A percentile compares a stretch with the other conserved stretches of the same genome.
Conservation (phyloP, 768 basidiomycete species). For the Boletus vermiculosoides region DNA sequence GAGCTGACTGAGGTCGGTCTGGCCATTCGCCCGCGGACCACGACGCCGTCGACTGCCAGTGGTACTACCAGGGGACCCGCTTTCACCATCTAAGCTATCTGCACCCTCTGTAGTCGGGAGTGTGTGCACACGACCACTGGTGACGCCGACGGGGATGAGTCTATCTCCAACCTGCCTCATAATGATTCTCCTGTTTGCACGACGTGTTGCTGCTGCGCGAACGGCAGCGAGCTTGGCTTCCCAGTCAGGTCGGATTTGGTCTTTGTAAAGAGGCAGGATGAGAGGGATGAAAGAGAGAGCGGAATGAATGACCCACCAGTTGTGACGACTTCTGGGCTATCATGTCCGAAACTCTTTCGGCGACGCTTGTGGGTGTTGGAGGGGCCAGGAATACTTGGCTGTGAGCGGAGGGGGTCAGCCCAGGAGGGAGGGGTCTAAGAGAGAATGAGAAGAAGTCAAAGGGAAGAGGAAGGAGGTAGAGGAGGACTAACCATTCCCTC, state of each 20-base stretch:
- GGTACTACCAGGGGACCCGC: slow-evolving; percentile 29
- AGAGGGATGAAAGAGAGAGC: slow-evolving; percentile 7
- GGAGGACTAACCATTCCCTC: slow-evolving; percentile 60
- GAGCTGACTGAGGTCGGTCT: slow-evolving; percentile 63
- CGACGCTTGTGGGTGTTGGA: slow-evolving; percentile 64
- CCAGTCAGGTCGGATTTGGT: slow-evolving; percentile 98
- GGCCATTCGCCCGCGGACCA: slow-evolving; percentile 48
- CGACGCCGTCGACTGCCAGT: slow-evolving; percentile 57
- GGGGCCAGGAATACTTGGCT: slow-evolving; percentile 37
- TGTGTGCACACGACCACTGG: slow-evolving; percentile 79
- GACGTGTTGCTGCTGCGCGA: slow-evolving; percentile 91
- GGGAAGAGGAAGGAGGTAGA: not conserved
- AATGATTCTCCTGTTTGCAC: slow-evolving; percentile 93
- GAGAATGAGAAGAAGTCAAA: slow-evolving; percentile 2
- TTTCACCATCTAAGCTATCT: slow-evolving; percentile 44
- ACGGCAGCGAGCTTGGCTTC: slow-evolving; percentile 93
- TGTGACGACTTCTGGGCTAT: slow-evolving; percentile 88
- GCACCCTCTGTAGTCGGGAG: slow-evolving; percentile 55
- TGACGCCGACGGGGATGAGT: slow-evolving; percentile 94
- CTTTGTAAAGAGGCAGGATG: slow-evolving; percentile 39
- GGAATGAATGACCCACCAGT: slow-evolving; percentile 54
- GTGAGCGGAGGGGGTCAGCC: slow-evolving; percentile 53
- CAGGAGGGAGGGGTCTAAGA: slow-evolving; percentile 42
- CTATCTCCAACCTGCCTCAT: slow-evolving; percentile 99
- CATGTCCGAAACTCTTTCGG: slow-evolving; percentile 85